Conservation (phyloP, 306 rosid genomes). For the Heteromeles arbutifolia region DNA sequence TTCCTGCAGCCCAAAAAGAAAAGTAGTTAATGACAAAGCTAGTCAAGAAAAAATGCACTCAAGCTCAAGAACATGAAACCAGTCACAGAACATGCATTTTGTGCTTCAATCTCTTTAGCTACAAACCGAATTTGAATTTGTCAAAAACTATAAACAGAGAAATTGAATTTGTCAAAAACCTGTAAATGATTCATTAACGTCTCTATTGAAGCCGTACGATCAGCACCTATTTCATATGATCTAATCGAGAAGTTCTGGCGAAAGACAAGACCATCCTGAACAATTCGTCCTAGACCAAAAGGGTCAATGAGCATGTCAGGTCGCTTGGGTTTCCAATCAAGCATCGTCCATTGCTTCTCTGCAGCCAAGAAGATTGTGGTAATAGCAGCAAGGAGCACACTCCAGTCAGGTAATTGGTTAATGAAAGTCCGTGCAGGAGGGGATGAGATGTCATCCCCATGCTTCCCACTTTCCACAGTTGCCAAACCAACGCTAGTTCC, state of each 20-base stretch:
- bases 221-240: slow-evolving; percentile 99
- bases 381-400: slow-evolving; percentile 99
- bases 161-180: slow-evolving; percentile 29
- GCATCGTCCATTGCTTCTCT: slow-evolving; percentile 99
- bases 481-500: slow-evolving; percentile 58
- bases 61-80: neutral
- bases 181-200: slow-evolving; percentile 97
- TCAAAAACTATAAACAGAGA: neutral
- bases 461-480: slow-evolving; percentile 45
- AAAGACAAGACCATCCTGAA: slow-evolving; percentile 92
- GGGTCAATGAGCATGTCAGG: slow-evolving; percentile 88
- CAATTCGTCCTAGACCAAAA: slow-evolving; percentile 86
- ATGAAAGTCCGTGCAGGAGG: slow-evolving; percentile 83
- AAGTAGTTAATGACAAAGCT: neutral
- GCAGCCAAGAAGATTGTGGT: slow-evolving; percentile 98
- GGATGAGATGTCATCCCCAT: slow-evolving; percentile 50
- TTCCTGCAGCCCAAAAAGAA: slow-evolving; percentile 48
- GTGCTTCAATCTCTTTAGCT: neutral
- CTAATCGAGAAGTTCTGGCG: slow-evolving; percentile 90
- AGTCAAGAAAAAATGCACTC: neutral
- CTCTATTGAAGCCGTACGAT: slow-evolving; percentile 96
- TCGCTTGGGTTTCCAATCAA: slow-evolving; percentile 98
- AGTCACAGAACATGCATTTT: neutral
- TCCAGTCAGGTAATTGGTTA: slow-evolving; percentile 97
- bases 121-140: neutral